Evolutionary conservation across 306 rosid species (phyloP), one percentile per base, ranked within the genome.

Genomic region (Parietaria judaica): DNA sequence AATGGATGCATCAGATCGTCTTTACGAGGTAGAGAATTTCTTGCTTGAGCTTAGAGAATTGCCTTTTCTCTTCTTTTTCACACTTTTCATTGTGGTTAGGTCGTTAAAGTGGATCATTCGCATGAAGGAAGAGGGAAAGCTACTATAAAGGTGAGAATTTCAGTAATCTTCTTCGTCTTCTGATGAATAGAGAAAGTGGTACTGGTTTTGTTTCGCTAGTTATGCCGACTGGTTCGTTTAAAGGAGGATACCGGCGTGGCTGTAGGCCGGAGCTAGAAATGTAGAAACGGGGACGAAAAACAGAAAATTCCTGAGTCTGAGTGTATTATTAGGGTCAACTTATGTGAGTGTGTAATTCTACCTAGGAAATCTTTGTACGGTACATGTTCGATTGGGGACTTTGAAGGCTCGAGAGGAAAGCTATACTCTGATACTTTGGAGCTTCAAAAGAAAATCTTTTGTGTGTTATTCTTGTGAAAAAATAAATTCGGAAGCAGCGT

Each of bases 121-220:
- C 96, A 88, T 52, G 98, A 92, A 86, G 98, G 98, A 75, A 80
- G 98, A 78, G 98, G 98, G 61, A 92, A 92, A 79, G 98, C 98
- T 65, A 82, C 86, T 2, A 79, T 88, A 52, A 92, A 92, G 96
- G 96, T 91, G 70, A 10, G 50, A 68, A 63, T 17, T 63, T 81
- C 60, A 12, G 41, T 23, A 61, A 45, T 39, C 11, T 49, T 61
- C 6, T 7, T 44, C 54, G 11, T 60, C 4, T 15, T 0, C 0
- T 0, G 16, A 11, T 2, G 7, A 50, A 35, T 34, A 37, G n/a
- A 51, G 23, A 31, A 48, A 36, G 36, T 41, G 9, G 6, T 41
- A 41, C 9, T 41, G 45, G 45, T 41, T 41, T 41, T 41, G 45
- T 41, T 5, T 41, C 3, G 9, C 9, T 5, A 41, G 9, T 41